phyloP scores from a whole-genome alignment of 768 basidiomycete genomes.

The Peribolospora kevripleyi region DNA sequence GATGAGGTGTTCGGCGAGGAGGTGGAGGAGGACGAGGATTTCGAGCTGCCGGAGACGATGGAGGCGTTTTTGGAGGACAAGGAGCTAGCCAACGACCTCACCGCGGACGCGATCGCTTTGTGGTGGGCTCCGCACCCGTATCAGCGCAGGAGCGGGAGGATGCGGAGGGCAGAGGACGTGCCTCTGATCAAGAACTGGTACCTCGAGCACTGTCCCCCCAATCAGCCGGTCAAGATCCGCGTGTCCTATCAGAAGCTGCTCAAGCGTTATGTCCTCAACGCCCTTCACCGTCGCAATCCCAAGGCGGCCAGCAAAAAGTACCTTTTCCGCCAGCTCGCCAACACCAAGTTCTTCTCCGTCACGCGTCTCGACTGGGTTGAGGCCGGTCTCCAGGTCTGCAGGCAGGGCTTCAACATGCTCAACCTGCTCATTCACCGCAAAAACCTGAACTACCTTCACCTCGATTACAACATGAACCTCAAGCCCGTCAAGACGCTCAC shows the following conservation, averaged over 20 bases:
- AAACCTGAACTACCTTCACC: constrained; percentile 49
- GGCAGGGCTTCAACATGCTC: constrained; percentile 98
- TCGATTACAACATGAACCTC: constrained; percentile 97
- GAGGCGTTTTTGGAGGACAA: constrained; percentile 50
- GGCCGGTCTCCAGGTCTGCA: constrained; percentile 89
- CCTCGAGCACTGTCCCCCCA: constrained; percentile 88
- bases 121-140: constrained; percentile 99
- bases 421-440: constrained; percentile 97
- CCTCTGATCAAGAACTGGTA: constrained; percentile 98
- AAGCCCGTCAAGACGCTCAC: constrained; percentile 85
- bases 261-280: constrained; percentile 87
- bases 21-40: constrained; percentile 48
- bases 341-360: constrained; percentile 99
- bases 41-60: constrained; percentile 53
- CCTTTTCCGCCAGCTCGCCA: constrained; percentile 54
- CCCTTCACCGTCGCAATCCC: constrained; percentile 62
- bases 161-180: constrained; percentile 80
- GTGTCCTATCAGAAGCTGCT: constrained; percentile 93
- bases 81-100: constrained; percentile 49
- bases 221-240: constrained; percentile 88
- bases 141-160: constrained; percentile 68
- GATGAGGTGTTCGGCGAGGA: constrained; percentile 77
- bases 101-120: constrained; percentile 85
- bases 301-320: constrained; percentile 98
- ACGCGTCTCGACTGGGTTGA: constrained; percentile 98